Base-by-base conservation (phyloP, 352 stramenopile species). In the Achlya hypogyna region DNA sequence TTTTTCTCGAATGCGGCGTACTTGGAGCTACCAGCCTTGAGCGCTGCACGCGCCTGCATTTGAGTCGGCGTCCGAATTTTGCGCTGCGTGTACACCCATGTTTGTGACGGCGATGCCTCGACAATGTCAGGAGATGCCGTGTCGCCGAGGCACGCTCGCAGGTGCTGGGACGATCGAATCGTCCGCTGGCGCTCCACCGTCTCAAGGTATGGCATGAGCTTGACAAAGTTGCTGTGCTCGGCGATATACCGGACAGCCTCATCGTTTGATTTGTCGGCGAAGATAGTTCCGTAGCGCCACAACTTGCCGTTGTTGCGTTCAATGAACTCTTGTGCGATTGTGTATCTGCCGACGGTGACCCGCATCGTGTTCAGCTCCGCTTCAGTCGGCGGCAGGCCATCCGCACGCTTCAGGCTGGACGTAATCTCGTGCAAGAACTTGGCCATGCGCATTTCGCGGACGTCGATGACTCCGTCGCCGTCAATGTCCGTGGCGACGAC, bases 271-370 rank as follows among this genome's bases (percentile, higher is more conserved):
- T 85, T 87, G 34, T 76, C 74, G 2, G 78, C 75, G 72, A 89
- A 89, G n/a, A 84, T 74, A 20, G 76, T 73, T 27, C 78, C 81
- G 60, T 87, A 89, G 6, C 78, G 77, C 78, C 81, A 87, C 10
- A 89, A 60, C 5, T 78, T 77, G 25, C 77, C 78, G 28, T 84
- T 75, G 72, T 89, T 89, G 53, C 78, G 78, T 62, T 89, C 74
- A 23, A 87, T 67, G 51, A 89, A 89, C 72, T 89, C 80, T 23
- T 81, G 86, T 16, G 80, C 80, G 34, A 89, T 79, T 20, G 86
- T 78, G 38, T 87, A 54, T 3, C 76, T 72, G 5, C 81, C 81
- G 4, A 79, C 81, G 18, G 73, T 72, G 34, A 86, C 77, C 0
- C 75, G 77, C 73, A 89, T 80, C 16, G 68, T 70, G 23, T 79